A percentile compares a stretch with the other conserved stretches of the same genome.
These are phyloP conservation scores for Penicillium sp. DNA, from an alignment of 2,329 filamentous ascomycete species.

Conservation along the genomic window DNA sequence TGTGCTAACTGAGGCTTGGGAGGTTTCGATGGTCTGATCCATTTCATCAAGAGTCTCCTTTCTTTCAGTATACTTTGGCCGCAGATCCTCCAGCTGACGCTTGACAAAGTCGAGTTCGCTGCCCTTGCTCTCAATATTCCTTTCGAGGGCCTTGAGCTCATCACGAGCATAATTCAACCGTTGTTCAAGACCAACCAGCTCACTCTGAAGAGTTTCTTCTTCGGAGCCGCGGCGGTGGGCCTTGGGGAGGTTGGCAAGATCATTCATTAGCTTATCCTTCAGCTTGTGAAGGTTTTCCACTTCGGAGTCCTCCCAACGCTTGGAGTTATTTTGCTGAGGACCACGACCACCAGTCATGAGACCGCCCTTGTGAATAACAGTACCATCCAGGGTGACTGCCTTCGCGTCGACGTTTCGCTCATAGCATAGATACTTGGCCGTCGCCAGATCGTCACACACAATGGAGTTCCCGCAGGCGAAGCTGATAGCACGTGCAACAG, in stretches of 20 bases:
- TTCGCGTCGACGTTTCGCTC: slow-evolving; percentile 81
- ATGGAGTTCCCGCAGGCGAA: slow-evolving; percentile 94
- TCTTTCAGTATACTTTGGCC: slow-evolving; percentile 73
- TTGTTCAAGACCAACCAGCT: slow-evolving; percentile 73
- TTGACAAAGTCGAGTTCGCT: slow-evolving; percentile 71
- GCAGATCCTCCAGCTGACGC: slow-evolving; percentile 66
- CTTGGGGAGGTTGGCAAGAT: slow-evolving; percentile 74
- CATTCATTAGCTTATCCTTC: slow-evolving; percentile 68
- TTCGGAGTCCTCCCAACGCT: slow-evolving; percentile 84
- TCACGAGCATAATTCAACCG: slow-evolving; percentile 65
- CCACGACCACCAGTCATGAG: slow-evolving; percentile 93
- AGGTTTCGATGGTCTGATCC: slow-evolving; percentile 51
- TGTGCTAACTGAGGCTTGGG: slow-evolving; percentile 62
- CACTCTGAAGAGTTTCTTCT: slow-evolving; percentile 75
- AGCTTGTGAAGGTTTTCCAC: slow-evolving; percentile 76
- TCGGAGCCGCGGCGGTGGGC: slow-evolving; percentile 67
- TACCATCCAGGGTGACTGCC: slow-evolving; percentile 90
- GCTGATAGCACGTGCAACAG: slow-evolving; percentile 83
- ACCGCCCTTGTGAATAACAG: slow-evolving; percentile 91
- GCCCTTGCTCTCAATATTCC: slow-evolving; percentile 78
- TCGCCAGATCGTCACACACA: slow-evolving; percentile 80
- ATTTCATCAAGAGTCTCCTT: slow-evolving; percentile 61
- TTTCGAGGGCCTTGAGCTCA: slow-evolving; percentile 71
- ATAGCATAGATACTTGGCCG: slow-evolving; percentile 87
- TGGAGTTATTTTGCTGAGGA: slow-evolving; percentile 63